Conservation (phyloP, 139 green algal species). For the Volvox reticuliferus region DNA sequence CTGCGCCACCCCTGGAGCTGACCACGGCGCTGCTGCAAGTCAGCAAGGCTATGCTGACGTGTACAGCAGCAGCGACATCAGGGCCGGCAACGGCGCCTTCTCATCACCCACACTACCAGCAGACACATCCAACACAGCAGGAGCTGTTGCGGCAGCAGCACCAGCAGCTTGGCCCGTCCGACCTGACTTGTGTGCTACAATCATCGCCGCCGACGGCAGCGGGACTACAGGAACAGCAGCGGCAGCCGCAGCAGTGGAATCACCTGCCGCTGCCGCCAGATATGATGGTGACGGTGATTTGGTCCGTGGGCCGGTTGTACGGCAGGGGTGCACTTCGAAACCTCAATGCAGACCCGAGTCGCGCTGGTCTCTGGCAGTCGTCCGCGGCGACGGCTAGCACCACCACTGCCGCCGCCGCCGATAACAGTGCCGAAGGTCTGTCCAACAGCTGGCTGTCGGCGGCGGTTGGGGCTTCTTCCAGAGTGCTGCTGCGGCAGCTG, state of each 20-base stretch:
- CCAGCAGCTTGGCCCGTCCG: neutral
- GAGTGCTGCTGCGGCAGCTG: neutral
- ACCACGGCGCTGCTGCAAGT: neutral
- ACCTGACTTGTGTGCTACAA: too few relatives aligned
- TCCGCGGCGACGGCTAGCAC: neutral
- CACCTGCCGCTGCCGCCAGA: neutral
- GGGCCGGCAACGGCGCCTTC: neutral
- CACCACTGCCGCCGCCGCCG: neutral
- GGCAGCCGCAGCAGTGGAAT: neutral
- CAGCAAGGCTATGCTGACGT: neutral
- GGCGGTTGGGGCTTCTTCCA: neutral
- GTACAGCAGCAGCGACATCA: neutral
- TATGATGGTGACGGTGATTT: neutral
- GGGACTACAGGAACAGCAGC: neutral
- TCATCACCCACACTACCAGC: neutral
- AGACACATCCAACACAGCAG: neutral
- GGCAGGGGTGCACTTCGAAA: neutral
- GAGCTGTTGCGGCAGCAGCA: neutral
- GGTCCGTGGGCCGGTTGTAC: slow-evolving; percentile 28
- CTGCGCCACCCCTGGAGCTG: neutral
- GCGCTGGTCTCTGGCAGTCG: neutral
- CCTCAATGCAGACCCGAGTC: too few relatives aligned
- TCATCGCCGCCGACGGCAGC: neutral
- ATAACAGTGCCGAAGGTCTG: neutral
- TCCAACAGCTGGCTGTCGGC: neutral